Conservation (phyloP, 306 rosid genomes). For the Casuarina glauca region DNA sequence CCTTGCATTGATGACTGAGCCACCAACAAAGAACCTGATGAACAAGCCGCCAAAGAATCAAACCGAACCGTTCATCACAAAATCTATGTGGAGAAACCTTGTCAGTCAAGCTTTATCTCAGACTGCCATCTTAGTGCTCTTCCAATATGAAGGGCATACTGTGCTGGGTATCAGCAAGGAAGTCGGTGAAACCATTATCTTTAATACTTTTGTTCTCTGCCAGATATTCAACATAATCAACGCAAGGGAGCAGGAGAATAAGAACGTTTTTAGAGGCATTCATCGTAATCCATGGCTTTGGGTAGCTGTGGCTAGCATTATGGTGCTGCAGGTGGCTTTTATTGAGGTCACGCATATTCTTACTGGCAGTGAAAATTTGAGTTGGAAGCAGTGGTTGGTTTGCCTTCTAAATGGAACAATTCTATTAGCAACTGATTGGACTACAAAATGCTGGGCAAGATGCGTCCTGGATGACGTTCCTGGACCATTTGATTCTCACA, state of each 20-base stretch:
- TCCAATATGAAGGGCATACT: conserved; percentile 13
- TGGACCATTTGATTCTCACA: not conserved
- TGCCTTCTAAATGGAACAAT: not conserved
- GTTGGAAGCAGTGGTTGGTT: conserved; percentile 15
- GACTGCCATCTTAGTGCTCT: not conserved
- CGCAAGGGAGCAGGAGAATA: conserved; percentile 21
- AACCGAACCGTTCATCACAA: conserved; percentile 10
- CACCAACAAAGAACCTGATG: conserved; percentile 18
- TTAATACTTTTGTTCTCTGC: conserved; percentile 23
- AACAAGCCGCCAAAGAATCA: not conserved
- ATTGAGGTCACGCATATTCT: conserved; percentile 2
- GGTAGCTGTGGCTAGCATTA: conserved; percentile 1
- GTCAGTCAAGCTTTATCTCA: conserved; percentile 22
- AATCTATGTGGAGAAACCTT: conserved; percentile 29
- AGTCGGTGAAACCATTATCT: not conserved
- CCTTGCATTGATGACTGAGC: conserved; percentile 18
- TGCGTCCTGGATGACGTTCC: not conserved
- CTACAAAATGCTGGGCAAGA: not conserved
- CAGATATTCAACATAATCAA: conserved; percentile 25
- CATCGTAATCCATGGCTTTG: conserved; percentile 14
- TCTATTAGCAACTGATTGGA: conserved; percentile 5
- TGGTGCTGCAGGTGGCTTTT: conserved; percentile 11
- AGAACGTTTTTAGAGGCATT: not conserved
- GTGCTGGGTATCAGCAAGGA: conserved; percentile 14
- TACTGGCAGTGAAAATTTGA: conserved; percentile 8